Base-by-base conservation (phyloP, 2,329 filamentous ascomycete species). In the Fusarium sp. region DNA sequence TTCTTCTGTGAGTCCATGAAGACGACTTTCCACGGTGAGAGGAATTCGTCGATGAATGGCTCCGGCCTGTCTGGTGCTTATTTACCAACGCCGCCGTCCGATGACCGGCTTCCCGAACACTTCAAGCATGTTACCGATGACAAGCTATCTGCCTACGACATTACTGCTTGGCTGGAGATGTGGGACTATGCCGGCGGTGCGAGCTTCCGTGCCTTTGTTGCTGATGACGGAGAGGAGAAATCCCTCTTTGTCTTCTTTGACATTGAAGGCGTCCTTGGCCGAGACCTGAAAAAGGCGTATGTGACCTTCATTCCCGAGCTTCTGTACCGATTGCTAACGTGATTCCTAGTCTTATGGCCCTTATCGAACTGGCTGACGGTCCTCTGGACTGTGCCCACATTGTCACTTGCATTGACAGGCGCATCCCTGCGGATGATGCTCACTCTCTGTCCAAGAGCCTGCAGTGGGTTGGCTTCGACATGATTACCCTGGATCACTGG, bases 1-100 rank as follows among this genome's bases (percentile, higher is more conserved):
- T 95, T 97, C 91, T 97, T 97, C 90, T 97, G 95, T 86, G 94
- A 95, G 91, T 91, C 91, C 88, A 93, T 97, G 90, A 92, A 89
- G 85, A 86, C 91, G 86, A 92, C 93, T 86, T 97, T 98, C 90
- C 92, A 92, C 88, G 95, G 93, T 97, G 94, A 97, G 94, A 90
- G 91, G 92, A 90, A 90, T 84, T 82, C 85, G 87, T 88, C 83
- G 81, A 84, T 85, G 86, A 87, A 90, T 89, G 91, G 89, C 91
- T 95, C 93, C 89, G 89, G 92, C 89, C 91, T 92, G 88, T 90
- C 92, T 90, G 91, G 89, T 95, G 89, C 90, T 83, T 78, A 81
- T 76, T 77, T 83, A 73, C 83, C 83, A 72, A 88, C 86, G 76
- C 86, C 87, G 76, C 86, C 87, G 72, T 83, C 85, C 53, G 83